phyloP scores from a whole-genome alignment of 345 rosid genomes.

The Triadica sebifera region DNA sequence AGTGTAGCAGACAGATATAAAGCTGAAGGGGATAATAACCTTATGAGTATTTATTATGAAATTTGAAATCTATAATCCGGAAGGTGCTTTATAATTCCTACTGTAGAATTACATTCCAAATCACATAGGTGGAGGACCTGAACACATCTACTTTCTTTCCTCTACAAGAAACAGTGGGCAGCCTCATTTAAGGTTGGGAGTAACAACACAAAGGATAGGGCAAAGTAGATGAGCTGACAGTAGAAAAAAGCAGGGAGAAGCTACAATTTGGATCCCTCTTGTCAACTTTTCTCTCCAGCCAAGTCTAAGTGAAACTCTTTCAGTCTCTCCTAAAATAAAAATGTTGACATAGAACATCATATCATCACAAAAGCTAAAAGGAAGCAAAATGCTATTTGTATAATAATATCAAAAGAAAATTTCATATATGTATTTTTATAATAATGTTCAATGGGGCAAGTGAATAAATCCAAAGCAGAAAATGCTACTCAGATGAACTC shows the following conservation, averaged over 20 bases:
- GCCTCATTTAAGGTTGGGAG: background rate
- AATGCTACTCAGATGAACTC: background rate
- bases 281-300: background rate
- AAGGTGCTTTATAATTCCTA: background rate
- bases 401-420: background rate
- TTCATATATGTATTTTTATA: background rate
- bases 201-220: background rate
- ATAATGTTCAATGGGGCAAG: background rate
- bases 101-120: background rate
- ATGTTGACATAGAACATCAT: background rate
- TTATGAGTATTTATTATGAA: background rate
- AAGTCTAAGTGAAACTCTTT: background rate
- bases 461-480: background rate
- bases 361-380: background rate
- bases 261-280: background rate
- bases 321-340: background rate
- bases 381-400: background rate
- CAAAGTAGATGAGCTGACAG: background rate
- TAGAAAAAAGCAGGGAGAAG: background rate
- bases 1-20: no score
- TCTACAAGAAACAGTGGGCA: background rate
- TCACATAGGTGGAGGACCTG: background rate
- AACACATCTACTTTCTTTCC: background rate
- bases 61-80: no score
- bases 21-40: no score